Conservation (phyloP, 176 grass and related monocot genomes). For the Paspalum vaginatum region DNA sequence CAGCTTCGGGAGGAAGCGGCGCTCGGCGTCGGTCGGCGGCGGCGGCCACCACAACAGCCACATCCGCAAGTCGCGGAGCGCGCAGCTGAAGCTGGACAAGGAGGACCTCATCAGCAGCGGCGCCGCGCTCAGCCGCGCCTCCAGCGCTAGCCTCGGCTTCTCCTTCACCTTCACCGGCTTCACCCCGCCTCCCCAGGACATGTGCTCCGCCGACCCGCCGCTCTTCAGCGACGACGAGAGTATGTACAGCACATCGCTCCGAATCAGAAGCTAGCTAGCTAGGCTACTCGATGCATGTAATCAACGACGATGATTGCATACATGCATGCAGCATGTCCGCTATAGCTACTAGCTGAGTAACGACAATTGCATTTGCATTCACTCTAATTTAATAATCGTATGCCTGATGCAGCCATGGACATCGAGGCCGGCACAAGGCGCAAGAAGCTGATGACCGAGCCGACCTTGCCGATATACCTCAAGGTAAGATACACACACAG, state of each 20-base stretch:
- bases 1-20: conserved; percentile 50
- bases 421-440: conserved; percentile 49
- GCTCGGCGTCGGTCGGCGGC: conserved; percentile 44
- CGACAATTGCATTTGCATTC: too few relatives aligned
- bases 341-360: background rate
- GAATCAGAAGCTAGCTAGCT: too few relatives aligned
- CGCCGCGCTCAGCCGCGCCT: conserved; percentile 87
- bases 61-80: conserved; percentile 85
- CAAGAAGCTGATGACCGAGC: conserved; percentile 74
- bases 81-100: conserved; percentile 75
- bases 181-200: conserved; percentile 71
- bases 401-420: conserved; percentile 49
- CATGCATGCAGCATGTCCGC: too few relatives aligned
- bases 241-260: too few relatives aligned
- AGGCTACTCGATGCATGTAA: too few relatives aligned
- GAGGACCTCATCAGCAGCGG: conserved; percentile 79
- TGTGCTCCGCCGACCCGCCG: conserved; percentile 29
- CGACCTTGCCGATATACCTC: conserved; percentile 81
- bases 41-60: conserved; percentile 23
- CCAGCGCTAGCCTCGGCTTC: conserved; percentile 97
- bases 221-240: conserved; percentile 81
- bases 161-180: conserved; percentile 97
- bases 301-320: too few relatives aligned
- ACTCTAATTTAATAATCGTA: background rate
- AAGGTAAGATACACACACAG: conserved; percentile 55